These are phyloP conservation scores for Akanthomyces muscarius DNA, from an alignment of 2,329 filamentous ascomycete species.

Conservation along the genomic window DNA sequence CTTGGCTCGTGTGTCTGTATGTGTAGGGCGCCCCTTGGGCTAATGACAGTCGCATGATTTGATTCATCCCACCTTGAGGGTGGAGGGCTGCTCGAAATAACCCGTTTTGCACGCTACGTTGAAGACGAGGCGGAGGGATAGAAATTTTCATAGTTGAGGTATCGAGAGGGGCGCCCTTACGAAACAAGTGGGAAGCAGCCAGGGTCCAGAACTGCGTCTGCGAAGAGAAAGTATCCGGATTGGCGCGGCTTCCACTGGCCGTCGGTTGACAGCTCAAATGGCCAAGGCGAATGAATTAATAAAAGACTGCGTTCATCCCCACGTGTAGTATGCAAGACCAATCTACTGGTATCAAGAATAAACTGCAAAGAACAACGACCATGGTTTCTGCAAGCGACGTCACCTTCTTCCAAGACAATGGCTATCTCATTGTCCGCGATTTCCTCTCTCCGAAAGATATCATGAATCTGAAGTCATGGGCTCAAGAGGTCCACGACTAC, in stretches of 20 bases:
- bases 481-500: slow-evolving; percentile 21
- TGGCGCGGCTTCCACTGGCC: neutral
- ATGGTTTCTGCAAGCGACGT: slow-evolving; percentile 18
- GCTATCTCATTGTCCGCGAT: slow-evolving; percentile 21
- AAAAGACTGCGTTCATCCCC: neutral
- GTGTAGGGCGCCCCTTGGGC: neutral
- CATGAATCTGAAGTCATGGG: slow-evolving; percentile 19
- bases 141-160: neutral
- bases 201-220: neutral
- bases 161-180: neutral
- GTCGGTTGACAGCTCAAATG: no score
- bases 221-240: neutral
- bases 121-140: neutral
- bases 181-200: neutral
- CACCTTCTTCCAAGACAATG: slow-evolving; percentile 20
- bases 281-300: neutral
- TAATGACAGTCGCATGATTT: neutral
- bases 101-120: neutral
- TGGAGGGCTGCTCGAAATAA: neutral
- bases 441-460: slow-evolving; percentile 17
- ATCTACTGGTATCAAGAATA: neutral
- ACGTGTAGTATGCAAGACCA: neutral
- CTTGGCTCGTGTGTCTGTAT: neutral
- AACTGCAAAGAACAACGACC: neutral
- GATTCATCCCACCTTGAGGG: neutral